phyloP scores from a whole-genome alignment of 805 yeast genomes.

The Saccharomyces kudriavzevii region DNA sequence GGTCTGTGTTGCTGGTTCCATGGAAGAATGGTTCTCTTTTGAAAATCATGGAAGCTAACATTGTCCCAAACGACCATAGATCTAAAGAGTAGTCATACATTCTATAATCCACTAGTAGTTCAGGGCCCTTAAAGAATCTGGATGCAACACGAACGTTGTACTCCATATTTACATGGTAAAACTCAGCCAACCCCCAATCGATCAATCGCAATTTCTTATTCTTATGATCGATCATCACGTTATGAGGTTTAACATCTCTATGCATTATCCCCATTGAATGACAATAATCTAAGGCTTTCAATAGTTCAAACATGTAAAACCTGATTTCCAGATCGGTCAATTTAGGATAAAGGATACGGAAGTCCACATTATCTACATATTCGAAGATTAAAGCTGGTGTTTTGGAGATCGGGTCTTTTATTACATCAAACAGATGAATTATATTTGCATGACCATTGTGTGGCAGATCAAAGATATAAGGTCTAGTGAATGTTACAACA shows the following conservation, averaged over 20 bases:
- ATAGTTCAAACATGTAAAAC: slow-evolving; percentile 71
- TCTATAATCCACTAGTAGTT: slow-evolving; percentile 70
- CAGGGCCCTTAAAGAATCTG: slow-evolving; percentile 88
- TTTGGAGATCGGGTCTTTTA: slow-evolving; percentile 68
- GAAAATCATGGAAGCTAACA: slow-evolving; percentile 82
- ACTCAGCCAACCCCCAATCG: slow-evolving; percentile 94
- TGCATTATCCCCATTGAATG: slow-evolving; percentile 95
- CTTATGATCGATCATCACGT: slow-evolving; percentile 83
- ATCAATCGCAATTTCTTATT: slow-evolving; percentile 57
- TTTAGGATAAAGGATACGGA: slow-evolving; percentile 71
- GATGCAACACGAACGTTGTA: slow-evolving; percentile 90
- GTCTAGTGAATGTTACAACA: slow-evolving; percentile 19
- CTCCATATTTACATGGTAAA: slow-evolving; percentile 81
- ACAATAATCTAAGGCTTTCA: slow-evolving; percentile 78
- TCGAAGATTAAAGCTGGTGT: slow-evolving; percentile 87
- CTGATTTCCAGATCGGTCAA: slow-evolving; percentile 70
- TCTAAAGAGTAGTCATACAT: slow-evolving; percentile 84
- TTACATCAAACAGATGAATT: slow-evolving; percentile 68
- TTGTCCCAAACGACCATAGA: slow-evolving; percentile 87
- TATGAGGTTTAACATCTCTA: slow-evolving; percentile 89
- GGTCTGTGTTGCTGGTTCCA: slow-evolving; percentile 87
- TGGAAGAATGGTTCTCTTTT: slow-evolving; percentile 89
- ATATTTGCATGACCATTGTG: slow-evolving; percentile 52
- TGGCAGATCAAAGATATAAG: slow-evolving; percentile 24
- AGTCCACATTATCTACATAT: slow-evolving; percentile 73